Base-by-base conservation (phyloP, 2,329 filamentous ascomycete genomes). In the Myriosclerotinia scirpicola region DNA sequence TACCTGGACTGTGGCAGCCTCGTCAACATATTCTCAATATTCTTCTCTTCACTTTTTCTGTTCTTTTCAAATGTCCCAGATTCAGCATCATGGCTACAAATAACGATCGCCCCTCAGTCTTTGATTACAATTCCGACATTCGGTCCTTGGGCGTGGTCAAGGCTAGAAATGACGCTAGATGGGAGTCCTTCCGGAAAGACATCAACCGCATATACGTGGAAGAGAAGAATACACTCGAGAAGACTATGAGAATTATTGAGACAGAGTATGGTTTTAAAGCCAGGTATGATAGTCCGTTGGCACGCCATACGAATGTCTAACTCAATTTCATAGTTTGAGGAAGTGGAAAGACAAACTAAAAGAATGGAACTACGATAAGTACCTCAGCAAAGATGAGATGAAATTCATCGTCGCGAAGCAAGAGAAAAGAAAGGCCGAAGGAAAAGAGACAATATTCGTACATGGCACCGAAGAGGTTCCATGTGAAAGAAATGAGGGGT, bases 241-340 rank as follows among this genome's bases (percentile, higher is more conserved):
- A 54, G 8, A 61, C 50, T 7, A 66, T 44, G 38, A 5, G n/a
- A 26, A 15, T 54, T 76, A 55, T 81, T 69, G 71, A 80, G 75
- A 67, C 77, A 69, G 20, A 80, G 80, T 79, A 82, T 81, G 61
- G 69, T 75, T 68, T 54, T 22, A 68, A 67, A 42, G 30, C 56
- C 12, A 62, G 56, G 56, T 66, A 34, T 30, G 15, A 3, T 22
- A 9, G 17, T 44, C 14, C 12, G 15, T 44, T 44, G 15, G 14
- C 42, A 15, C 5, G 14, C 15, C 3, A 44, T 14, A 44, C 15
- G 15, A 44, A 44, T 15, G 0, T 52, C 30, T 52, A 40, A 62
- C 22, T 17, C 15, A 34, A 2, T 14, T 17, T 17, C 26, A 22
- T 34, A 67, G 65, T 5, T 15, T 11, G 17, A 55, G 66, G 20